Percentiles rank a stretch among this genome's conserved stretches.
These are phyloP conservation scores for Diutina mesorugosa DNA, from an alignment of 1,139 yeast genomes.

Conservation along the genomic window DNA sequence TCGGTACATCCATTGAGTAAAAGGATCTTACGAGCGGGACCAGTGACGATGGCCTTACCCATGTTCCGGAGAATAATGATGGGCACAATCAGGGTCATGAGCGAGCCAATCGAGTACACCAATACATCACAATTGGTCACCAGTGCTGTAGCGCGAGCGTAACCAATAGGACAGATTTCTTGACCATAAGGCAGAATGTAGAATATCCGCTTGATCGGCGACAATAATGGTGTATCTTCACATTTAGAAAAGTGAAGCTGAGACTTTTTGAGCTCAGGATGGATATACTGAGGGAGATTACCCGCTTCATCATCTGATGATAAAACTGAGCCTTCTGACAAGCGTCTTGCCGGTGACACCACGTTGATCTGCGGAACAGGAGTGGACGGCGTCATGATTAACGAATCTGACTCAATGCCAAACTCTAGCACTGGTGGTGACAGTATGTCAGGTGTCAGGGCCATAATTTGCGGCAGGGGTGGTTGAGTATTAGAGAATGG, in stretches of 20 bases:
- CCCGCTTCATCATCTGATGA: slow-evolving; percentile 34
- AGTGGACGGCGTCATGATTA: not conserved
- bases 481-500: slow-evolving; percentile 26
- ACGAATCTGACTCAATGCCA: not conserved
- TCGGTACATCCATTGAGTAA: slow-evolving; percentile 63
- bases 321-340: slow-evolving; percentile 6
- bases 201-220: slow-evolving; percentile 63
- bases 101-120: slow-evolving; percentile 74
- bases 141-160: slow-evolving; percentile 44
- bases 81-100: slow-evolving; percentile 80
- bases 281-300: slow-evolving; percentile 63
- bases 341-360: slow-evolving; percentile 8
- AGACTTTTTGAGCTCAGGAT: slow-evolving; percentile 64
- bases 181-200: slow-evolving; percentile 85
- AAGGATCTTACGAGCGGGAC: slow-evolving; percentile 23
- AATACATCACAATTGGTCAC: slow-evolving; percentile 41
- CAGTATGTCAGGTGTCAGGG: slow-evolving; percentile 2
- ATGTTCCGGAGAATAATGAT: slow-evolving; percentile 63
- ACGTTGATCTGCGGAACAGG: not conserved
- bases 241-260: slow-evolving; percentile 62
- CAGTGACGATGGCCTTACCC: slow-evolving; percentile 40
- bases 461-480: slow-evolving; percentile 16
- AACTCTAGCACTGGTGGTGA: not conserved
- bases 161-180: slow-evolving; percentile 72
- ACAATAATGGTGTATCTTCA: slow-evolving; percentile 44